These are phyloP conservation scores for Phytophthora capsici DNA, from an alignment of 352 stramenopile species.

Conservation along the genomic window DNA sequence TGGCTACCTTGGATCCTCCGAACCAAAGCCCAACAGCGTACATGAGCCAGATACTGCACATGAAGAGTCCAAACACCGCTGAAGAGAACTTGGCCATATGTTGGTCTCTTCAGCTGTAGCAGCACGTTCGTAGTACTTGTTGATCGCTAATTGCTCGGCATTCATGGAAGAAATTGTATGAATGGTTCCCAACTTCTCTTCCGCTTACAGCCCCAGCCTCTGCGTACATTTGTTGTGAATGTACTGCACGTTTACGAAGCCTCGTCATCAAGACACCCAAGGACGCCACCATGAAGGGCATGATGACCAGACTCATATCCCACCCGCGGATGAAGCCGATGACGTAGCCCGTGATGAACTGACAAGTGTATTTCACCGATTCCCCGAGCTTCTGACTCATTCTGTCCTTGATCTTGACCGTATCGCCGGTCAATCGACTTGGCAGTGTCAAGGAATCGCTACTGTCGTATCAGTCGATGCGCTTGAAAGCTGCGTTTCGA, in stretches of 20 bases:
- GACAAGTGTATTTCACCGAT: constrained; percentile 31
- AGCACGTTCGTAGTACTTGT: constrained; percentile 28
- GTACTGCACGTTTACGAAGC: constrained; percentile 24
- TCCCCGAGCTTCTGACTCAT: constrained; percentile 52
- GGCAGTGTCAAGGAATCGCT: constrained; percentile 38
- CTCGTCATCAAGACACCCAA: constrained; percentile 44
- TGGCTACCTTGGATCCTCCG: constrained; percentile 26
- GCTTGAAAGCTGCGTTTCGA: constrained; percentile 35
- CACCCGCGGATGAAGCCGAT: too few species aligned
- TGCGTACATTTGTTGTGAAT: constrained; percentile 43
- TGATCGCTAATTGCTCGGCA: constrained; percentile 38
- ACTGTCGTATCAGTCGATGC: constrained; percentile 54
- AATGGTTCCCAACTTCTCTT: constrained; percentile 53
- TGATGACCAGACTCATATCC: constrained; percentile 47
- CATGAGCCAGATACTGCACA: constrained; percentile 53
- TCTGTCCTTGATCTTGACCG: too few species aligned
- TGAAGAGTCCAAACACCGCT: too few species aligned
- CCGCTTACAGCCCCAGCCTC: constrained; percentile 47
- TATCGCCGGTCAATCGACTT: constrained; percentile 37
- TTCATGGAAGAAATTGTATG: constrained; percentile 52
- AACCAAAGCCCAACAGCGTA: constrained; percentile 62
- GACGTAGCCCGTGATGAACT: constrained; percentile 41
- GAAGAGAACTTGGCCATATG: constrained; percentile 29
- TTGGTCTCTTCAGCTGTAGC: constrained; percentile 7
- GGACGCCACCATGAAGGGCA: constrained; percentile 38